These are phyloP conservation scores for Tylopilus subfusipes DNA, from an alignment of 768 basidiomycete genomes.

Conservation along the genomic window DNA sequence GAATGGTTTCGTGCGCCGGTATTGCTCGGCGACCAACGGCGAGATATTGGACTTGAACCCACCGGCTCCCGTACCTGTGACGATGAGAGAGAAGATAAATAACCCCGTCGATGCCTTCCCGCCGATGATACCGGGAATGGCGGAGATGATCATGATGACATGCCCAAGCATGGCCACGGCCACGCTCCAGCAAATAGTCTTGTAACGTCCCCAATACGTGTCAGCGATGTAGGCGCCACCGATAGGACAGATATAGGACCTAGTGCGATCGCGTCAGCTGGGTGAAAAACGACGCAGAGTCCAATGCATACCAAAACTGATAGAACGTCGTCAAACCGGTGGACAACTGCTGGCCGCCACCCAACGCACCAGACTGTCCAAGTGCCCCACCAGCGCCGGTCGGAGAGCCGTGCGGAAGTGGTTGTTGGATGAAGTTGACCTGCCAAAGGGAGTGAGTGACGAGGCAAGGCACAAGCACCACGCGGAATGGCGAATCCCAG, in stretches of 20 bases:
- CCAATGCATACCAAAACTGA: constrained; percentile 54
- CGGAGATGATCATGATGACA: constrained; percentile 61
- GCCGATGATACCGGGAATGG: constrained; percentile 64
- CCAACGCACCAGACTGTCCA: constrained; percentile 67
- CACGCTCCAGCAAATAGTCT: constrained; percentile 64
- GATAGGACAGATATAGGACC: constrained; percentile 65
- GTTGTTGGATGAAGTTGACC: constrained; percentile 76
- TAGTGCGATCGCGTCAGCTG: constrained; percentile 20
- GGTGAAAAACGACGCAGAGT: neutral
- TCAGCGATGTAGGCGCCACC: constrained; percentile 73
- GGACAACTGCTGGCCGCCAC: constrained; percentile 62
- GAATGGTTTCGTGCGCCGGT: constrained; percentile 52
- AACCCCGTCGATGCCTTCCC: constrained; percentile 45
- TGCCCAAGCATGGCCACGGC: constrained; percentile 60
- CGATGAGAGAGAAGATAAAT: constrained; percentile 57
- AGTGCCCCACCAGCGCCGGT: constrained; percentile 56
- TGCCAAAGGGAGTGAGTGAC: constrained; percentile 20
- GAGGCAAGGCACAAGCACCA: neutral
- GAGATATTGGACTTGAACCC: constrained; percentile 77
- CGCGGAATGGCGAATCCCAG: neutral
- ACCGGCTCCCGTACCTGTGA: constrained; percentile 58
- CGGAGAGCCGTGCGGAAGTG: constrained; percentile 58
- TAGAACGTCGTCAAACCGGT: constrained; percentile 72
- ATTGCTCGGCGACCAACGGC: constrained; percentile 77
- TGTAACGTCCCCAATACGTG: constrained; percentile 68